Evolutionary conservation across 1,284 basidiomycete species (phyloP), one percentile per base, ranked within the genome.

Genomic region (Tausonia pullulans): DNA sequence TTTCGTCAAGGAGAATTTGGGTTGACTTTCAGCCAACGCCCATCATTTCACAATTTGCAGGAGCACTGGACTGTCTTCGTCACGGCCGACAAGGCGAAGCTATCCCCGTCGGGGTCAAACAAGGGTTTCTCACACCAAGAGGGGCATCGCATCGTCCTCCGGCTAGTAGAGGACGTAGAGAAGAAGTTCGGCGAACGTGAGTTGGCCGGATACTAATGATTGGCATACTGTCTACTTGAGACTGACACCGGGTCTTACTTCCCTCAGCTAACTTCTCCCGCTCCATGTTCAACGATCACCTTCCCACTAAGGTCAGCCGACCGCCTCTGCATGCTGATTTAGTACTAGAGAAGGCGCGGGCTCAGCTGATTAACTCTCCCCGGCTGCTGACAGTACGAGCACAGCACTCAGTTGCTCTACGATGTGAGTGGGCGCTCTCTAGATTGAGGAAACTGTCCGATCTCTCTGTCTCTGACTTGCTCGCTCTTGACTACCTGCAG

Each of bases 151-250:
- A 77, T 79, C 40, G 74, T 79, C 27, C 69, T 81, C 39, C 71
- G 78, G 3, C 72, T 74, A 55, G 78, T 78, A 64, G 75, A 79
- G 56, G 76, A 78, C 16, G 78, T 80, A 5, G 74, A 76, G 65
- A 76, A 76, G 66, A 68, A 79, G 4, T 81, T 81, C 69, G 72
- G 76, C 27, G 79, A 81, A 67, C 78, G 78, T 64, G 68, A 78
- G 69, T 79, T 57, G 27, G 43, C 8, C n/a, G 40, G 55, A 41
- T 10, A 41, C 5, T 7, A 40, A 13, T 7, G 1, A 43, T 13
- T 41, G 55, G 27, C 27, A 27, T 27, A 57, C 13, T 27, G 6
- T 57, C 16, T 16, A 13, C 11, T 39, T 9, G 46, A 1, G 6
- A 50, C 58, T 14, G 39, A 50, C 5, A 49, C 39, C 44, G 58